Base-by-base conservation (phyloP, 148 eudicot species). In the Amaranthus cruentus region DNA sequence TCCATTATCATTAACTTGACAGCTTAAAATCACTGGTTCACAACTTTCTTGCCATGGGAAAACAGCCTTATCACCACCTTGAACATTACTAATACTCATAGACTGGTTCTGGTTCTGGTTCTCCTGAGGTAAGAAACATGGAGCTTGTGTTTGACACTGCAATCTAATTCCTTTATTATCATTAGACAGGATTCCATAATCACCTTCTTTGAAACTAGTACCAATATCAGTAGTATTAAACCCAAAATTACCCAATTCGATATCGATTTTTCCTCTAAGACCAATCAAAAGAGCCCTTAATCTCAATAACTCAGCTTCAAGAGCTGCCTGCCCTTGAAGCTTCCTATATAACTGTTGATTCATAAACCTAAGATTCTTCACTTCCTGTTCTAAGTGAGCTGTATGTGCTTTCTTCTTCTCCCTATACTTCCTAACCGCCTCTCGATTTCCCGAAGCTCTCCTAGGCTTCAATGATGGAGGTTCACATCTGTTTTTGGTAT, bases 391-490 rank as follows among this genome's bases (percentile, higher is more conserved):
- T 49, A 90, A 76, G 46, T 78, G 86, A 48, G 87, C 90, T 0
- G 83, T 73, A 55, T 85, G 90, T 9, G 91, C 91, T 79, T 85
- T 88, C 81, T 90, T 90, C 81, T 88, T 90, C 82, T 88, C 90
- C 63, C 91, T 47, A 21, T 88, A 90, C 82, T 86, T 90, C 70
- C 87, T 71, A n/a, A 90, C 95, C 2, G 95, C 95, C 69, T 86
- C 91, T 49, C 90, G 81, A 59, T 90, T 90, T 4, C 95, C 88
- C 58, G 75, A 75, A 61, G 88, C 75, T 73, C 78, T 83, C 58
- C 68, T 73, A 4, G 73, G 72, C 68, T 78, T 85, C 28, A 54
- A 47, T 53, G 67, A 70, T 28, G 62, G 43, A 44, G 49, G n/a
- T 2, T 51, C 71, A 3, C 68, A 15, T 14, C 18, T 50, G 47